phyloP scores from a whole-genome alignment of 1,139 yeast species.

The Debaryomyces singareniensis region DNA sequence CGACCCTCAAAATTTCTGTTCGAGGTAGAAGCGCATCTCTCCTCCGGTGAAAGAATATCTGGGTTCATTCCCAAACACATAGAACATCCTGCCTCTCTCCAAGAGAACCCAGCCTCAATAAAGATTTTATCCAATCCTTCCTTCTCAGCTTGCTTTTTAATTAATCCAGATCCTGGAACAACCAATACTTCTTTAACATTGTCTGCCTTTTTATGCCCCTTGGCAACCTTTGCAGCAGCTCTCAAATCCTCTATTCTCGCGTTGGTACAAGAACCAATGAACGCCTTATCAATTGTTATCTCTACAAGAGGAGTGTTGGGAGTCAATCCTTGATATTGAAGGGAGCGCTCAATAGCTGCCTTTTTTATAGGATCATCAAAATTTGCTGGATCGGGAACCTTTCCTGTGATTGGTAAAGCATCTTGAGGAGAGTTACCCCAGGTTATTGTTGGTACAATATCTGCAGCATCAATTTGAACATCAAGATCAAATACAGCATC shows the following conservation, averaged over 20 bases:
- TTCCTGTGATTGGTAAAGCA: constrained; percentile 87
- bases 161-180: constrained; percentile 96
- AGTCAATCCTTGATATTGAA: constrained; percentile 82
- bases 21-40: constrained; percentile 97
- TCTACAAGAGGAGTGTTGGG: constrained; percentile 77
- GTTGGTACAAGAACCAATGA: constrained; percentile 97
- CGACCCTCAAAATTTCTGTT: constrained; percentile 99
- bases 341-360: constrained; percentile 85
- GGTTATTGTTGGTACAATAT: constrained; percentile 90
- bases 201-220: constrained; percentile 83
- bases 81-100: constrained; percentile 99
- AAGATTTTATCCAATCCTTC: constrained; percentile 93
- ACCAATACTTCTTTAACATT: constrained; percentile 79
- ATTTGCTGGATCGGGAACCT: constrained; percentile 81
- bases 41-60: constrained; percentile 88
- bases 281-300: constrained; percentile 80
- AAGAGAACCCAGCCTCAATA: constrained; percentile 87
- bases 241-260: constrained; percentile 96
- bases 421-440: constrained; percentile 99
- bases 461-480: constrained; percentile 73
- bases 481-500: constrained; percentile 88
- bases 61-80: constrained; percentile 99
- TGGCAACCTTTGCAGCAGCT: constrained; percentile 89
- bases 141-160: constrained; percentile 84
- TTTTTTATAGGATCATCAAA: constrained; percentile 69